Percentiles rank a stretch among this genome's conserved stretches.
phyloP scores from a whole-genome alignment of 352 stramenopile genomes.

The Hyaloperonospora arabidopsidis region DNA sequence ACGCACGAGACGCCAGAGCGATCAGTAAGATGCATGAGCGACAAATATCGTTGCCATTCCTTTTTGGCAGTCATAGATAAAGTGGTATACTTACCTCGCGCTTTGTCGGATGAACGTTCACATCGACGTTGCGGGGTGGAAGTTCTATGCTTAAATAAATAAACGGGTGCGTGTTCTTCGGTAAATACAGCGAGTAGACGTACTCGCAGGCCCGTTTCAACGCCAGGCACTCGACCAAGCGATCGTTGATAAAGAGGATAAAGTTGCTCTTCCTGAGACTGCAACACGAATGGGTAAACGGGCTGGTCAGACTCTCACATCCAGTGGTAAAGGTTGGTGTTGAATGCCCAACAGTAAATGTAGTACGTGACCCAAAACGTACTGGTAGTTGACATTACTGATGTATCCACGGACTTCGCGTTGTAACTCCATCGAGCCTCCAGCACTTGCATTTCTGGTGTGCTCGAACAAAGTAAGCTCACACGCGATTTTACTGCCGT shows the following conservation, averaged over 20 bases:
- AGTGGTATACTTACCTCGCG: constrained; percentile 50
- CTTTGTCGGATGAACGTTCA: constrained; percentile 99
- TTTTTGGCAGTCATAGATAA: too few species aligned
- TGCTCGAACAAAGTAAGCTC: constrained; percentile 54
- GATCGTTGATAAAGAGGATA: constrained; percentile 97
- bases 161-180: constrained; percentile 93
- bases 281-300: background rate
- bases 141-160: constrained; percentile 95
- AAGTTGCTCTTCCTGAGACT: constrained; percentile 80
- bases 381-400: constrained; percentile 87
- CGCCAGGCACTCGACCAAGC: constrained; percentile 89
- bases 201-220: constrained; percentile 92
- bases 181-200: constrained; percentile 91
- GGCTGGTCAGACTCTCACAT: background rate
- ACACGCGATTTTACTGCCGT: constrained; percentile 54
- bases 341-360: background rate
- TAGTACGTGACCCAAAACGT: constrained; percentile 10
- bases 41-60: too few species aligned
- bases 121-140: constrained; percentile 91
- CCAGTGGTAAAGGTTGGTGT: background rate
- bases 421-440: constrained; percentile 35
- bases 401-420: constrained; percentile 47
- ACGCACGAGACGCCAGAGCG: background rate
- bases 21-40: background rate
- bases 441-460: constrained; percentile 20